Evolutionary conservation across 345 rosid species (phyloP), one percentile per base, ranked within the genome.

Genomic region (Linum lewisii): DNA sequence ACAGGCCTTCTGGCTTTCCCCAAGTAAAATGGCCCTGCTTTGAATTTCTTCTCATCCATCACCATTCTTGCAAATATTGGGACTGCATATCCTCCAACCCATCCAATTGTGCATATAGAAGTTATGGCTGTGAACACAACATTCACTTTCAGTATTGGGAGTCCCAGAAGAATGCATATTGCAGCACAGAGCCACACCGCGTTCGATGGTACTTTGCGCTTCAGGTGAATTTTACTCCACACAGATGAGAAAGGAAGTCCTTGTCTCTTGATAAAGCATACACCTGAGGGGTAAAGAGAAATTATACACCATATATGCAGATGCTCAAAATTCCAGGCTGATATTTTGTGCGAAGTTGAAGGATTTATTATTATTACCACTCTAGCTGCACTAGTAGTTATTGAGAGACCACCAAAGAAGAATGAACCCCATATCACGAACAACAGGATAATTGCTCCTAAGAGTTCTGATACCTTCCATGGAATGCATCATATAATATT

Each of bases 141-240:
- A 25, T 81, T 63, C 21, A 79, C 76, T 62, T 72, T 78, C 54
- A 81, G 58, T 54, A 84, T 81, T 24, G 86, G 84, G 19, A 84
- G 77, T 20, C 86, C 86, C 18, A 81, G 78, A 11, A 81, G 66
- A 64, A 77, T 74, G 64, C 83, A 77, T 49, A 81, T 75, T 24
- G 81, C 85, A 18, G 81, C 81, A 63, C 81, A 79, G 16, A 83
- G 72, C 83, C 84, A 81, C 56, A 81, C 84, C n/a, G 84, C 86
- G 58, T 79, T 79, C n/a, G 81, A 64, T 6, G 84, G 84, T 58
- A 79, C 83, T 61, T 79, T 84, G 73, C 69, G 78, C 67, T 78
- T 72, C 1, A 84, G 86, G 66, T 84, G 86, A 21, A 84, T 34
- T 66, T 74, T 55, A 63, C 78, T 67, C 90, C 86, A 84, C 36